Base-by-base conservation (phyloP, 495 filamentous ascomycete genomes). In the Tetracladium marchalianum region DNA sequence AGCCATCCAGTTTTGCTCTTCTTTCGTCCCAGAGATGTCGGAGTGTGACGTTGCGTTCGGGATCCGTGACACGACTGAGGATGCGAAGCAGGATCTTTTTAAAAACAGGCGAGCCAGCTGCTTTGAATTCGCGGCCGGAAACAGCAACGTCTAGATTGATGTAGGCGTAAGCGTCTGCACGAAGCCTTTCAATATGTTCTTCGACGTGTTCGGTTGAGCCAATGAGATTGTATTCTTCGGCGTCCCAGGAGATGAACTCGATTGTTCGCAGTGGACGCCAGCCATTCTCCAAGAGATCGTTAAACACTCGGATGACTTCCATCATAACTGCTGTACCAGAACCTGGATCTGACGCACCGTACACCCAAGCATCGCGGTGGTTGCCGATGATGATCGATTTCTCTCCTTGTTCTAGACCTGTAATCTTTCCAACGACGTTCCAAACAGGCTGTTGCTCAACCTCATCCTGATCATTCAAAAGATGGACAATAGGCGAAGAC, bases 171-270 rank as follows among this genome's bases (percentile, higher is more conserved):
- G 81, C 86, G 15, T 89, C 67, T 38, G 69, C 71, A 31, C 77
- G 80, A 8, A 97, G 73, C 67, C 74, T 77, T 0, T 87, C 81
- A 0, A 94, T 68, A 49, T 93, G 84, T 36, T 93, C 85, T 66
- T 98, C 92, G 33, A 97, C 90, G 54, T 86, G 88, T 60, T 98
- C 93, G 16, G 93, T 97, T 9, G 87, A 92, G 11, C 92, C 92
- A 44, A 96, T 88, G 31, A 90, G 62, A 61, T 97, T 97, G 65
- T 95, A 96, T 62, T 90, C 87, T 54, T 82, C 82, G 24, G 72
- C 92, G 60, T 98, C 92, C 92, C 93, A 98, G 34, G 85, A 93
- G 49, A 85, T 84, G 61, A 98, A 98, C 56, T 89, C 81, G 55
- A 98, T 93, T 12, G 87, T 90, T 16, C 92, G 82, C 10, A 88